These are phyloP conservation scores for Paxillus ammoniavirescens DNA, from an alignment of 768 basidiomycete species.

Conservation along the genomic window DNA sequence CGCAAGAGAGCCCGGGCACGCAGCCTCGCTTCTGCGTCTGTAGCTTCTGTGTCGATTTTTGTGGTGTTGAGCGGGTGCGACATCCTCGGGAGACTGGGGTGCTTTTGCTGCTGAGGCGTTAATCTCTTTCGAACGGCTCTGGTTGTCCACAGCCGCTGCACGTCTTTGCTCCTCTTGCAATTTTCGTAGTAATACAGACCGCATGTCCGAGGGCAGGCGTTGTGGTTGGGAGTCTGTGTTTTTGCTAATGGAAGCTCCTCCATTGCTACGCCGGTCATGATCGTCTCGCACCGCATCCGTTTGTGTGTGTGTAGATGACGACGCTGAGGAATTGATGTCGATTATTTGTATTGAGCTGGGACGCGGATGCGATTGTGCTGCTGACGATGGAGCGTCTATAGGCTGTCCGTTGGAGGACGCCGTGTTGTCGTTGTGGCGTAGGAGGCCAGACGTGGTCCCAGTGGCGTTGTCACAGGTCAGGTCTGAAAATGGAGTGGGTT, in stretches of 20 bases:
- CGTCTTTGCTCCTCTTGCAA: slow-evolving; percentile 43
- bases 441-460: background rate
- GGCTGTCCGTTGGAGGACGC: background rate
- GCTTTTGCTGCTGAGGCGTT: background rate
- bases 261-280: background rate
- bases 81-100: slow-evolving; percentile 2
- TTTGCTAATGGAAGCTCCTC: background rate
- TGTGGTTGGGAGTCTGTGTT: background rate
- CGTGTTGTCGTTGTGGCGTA: background rate
- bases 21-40: slow-evolving; percentile 41
- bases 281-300: background rate
- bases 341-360: background rate
- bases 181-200: slow-evolving; percentile 39
- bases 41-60: background rate
- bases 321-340: no score
- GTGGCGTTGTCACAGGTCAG: background rate
- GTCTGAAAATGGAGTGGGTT: background rate
- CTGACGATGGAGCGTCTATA: background rate
- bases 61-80: background rate
- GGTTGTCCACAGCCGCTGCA: slow-evolving; percentile 20
- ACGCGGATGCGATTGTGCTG: background rate
- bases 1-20: slow-evolving; percentile 48
- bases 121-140: background rate
- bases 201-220: slow-evolving; percentile 18
- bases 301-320: background rate